Evolutionary conservation across 1,139 yeast genomes (phyloP).

Genomic region (Pneumocystis oryctolagi): DNA sequence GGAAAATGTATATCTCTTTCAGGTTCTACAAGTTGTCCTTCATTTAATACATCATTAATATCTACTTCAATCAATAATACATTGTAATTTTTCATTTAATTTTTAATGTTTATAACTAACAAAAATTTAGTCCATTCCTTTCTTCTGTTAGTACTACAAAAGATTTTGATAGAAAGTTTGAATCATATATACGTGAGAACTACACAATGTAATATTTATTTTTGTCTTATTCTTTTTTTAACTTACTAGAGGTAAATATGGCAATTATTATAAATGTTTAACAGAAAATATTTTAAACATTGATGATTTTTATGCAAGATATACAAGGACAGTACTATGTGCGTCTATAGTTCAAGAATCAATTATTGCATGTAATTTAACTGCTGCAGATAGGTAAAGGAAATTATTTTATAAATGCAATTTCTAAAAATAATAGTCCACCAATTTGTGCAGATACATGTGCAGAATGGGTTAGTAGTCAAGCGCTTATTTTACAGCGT

Average conservation of each 20-base stretch:
- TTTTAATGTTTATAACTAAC: neutral
- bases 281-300: neutral
- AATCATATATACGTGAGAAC: neutral
- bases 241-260: neutral
- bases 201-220: neutral
- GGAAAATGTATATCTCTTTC: neutral
- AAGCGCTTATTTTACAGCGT: conserved; percentile 2
- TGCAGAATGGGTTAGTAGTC: conserved; percentile 2
- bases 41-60: conserved; percentile 1
- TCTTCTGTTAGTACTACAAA: neutral
- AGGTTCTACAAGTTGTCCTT: neutral
- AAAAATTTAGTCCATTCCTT: neutral
- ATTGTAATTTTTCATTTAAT: neutral
- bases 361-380: neutral
- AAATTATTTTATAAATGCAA: neutral
- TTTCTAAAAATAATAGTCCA: neutral
- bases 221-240: neutral
- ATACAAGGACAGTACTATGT: conserved; percentile 7
- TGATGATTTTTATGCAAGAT: conserved; percentile 1
- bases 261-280: neutral
- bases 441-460: conserved; percentile 11
- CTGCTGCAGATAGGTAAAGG: neutral
- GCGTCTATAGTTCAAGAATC: conserved; percentile 8
- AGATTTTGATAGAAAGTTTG: neutral
- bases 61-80: neutral